Conservation (phyloP, 1,284 basidiomycete species). For the Ustilago xerochloae region DNA sequence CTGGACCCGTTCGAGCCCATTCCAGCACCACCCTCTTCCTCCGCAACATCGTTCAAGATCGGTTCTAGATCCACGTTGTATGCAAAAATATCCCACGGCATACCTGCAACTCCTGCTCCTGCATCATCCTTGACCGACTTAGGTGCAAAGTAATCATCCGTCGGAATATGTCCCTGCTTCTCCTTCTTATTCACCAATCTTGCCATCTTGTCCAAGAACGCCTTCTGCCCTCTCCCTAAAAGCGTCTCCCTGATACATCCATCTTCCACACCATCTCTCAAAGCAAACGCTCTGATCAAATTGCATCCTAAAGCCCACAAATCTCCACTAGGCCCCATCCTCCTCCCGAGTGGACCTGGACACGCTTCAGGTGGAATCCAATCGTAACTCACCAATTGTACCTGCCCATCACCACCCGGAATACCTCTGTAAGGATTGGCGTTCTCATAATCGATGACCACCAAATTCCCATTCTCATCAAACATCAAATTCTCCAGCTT, state of each 20-base stretch:
- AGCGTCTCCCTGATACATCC: conserved; percentile 51
- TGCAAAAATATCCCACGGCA: conserved; percentile 35
- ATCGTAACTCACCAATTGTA: conserved; percentile 62
- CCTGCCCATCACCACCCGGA: conserved; percentile 58
- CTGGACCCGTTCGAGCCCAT: too few relatives aligned
- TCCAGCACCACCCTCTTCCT: conserved; percentile 13
- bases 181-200: conserved; percentile 23
- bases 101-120: neutral
- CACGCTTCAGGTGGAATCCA: conserved; percentile 65
- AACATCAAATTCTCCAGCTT: conserved; percentile 68
- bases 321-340: conserved; percentile 63
- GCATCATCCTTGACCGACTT: neutral
- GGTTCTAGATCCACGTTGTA: conserved; percentile 34
- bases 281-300: conserved; percentile 62
- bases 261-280: conserved; percentile 64
- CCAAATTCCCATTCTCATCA: conserved; percentile 49
- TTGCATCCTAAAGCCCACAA: conserved; percentile 65
- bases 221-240: conserved; percentile 51
- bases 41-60: conserved; percentile 24
- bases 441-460: conserved; percentile 67
- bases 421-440: conserved; percentile 64
- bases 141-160: conserved; percentile 27
- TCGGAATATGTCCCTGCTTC: neutral
- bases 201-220: conserved; percentile 51
- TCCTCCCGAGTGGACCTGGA: conserved; percentile 53